Evolutionary conservation across 164 flowering plant species (phyloP), one percentile per base, ranked within the genome.

Genomic region (Liriodendron chinense): DNA sequence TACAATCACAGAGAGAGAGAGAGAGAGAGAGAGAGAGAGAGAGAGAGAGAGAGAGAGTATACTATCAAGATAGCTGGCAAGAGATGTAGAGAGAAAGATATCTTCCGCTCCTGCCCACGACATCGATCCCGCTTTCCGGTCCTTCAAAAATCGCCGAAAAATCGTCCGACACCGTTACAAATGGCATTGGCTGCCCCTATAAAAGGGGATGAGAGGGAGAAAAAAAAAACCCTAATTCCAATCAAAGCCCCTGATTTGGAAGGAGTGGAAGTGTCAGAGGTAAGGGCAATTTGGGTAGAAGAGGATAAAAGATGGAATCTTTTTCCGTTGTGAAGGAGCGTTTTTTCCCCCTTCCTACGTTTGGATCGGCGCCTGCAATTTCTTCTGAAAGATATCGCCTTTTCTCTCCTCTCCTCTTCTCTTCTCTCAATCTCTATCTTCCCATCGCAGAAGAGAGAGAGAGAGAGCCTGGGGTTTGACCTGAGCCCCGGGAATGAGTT

Each of bases 1-100:
- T 16, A 68, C 47, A 28, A 18, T 21, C 25, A 69, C 72, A 75
- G 72, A 69, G 72, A 69, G 56, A 47, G 73, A 49, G 73, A 23
- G 66, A 75, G 53, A 57, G 43, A 16, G 1, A 69, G 77, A 75
- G 72, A 69, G 72, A 69, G 56, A 47, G 73, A 69, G 77, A 75
- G 72, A 69, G 72, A 69, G 56, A 47, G 73, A 49, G 73, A 23
- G 66, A 75, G 53, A 57, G 43, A 16, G 1, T 22, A 16, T 75
- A 86, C 89, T 86, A 76, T 86, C 89, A 69, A 86, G 89, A 73
- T 81, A 86, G 77, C 78, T 83, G 0, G 89, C 87, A 74, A 86
- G 87, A 13, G 89, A 86, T 28, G 89, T 83, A 72, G 88, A 84
- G n/a, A 81, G 85, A 23, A 76, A 84, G 24, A 84, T 50, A 68